Percentiles rank a stretch among this genome's conserved stretches.
Evolutionary conservation across 306 rosid species (phyloP).

Genomic region (Begonia peltatifolia): DNA sequence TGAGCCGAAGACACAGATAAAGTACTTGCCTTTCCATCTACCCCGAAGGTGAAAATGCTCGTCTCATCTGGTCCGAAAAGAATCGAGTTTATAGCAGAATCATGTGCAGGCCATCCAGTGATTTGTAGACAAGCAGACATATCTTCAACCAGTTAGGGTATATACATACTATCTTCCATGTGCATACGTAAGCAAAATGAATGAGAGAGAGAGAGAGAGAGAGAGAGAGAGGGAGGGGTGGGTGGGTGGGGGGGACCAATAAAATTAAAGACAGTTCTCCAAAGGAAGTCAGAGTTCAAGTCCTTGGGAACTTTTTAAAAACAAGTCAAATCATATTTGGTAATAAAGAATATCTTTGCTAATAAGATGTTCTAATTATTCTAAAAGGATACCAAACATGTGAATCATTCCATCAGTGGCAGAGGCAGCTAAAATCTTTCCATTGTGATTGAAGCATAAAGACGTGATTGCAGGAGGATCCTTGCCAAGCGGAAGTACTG

Average conservation of each 20-base stretch:
- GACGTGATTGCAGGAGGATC: slow-evolving; percentile 98
- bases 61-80: slow-evolving; percentile 97
- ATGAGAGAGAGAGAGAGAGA: not conserved
- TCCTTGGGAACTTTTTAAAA: no score
- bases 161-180: not conserved
- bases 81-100: slow-evolving; percentile 80
- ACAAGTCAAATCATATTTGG: no score
- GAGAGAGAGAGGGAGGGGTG: no score
- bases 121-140: slow-evolving; percentile 95
- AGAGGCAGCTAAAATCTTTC: slow-evolving; percentile 88
- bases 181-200: not conserved
- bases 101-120: slow-evolving; percentile 99
- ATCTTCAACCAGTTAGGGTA: slow-evolving; percentile 62
- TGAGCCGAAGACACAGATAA: not conserved
- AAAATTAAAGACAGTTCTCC: not conserved
- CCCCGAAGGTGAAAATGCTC: slow-evolving; percentile 85
- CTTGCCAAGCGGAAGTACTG: slow-evolving; percentile 97
- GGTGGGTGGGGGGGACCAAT: no score
- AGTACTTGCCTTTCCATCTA: slow-evolving; percentile 74
- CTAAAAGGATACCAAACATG: slow-evolving; percentile 89
- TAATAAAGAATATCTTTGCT: no score
- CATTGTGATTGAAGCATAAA: slow-evolving; percentile 90
- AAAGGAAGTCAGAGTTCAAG: not conserved
- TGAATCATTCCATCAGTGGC: slow-evolving; percentile 98
- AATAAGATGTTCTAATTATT: not conserved